phyloP scores from a whole-genome alignment of 106 monocot genomes.

The Xerophyta viscosa region DNA sequence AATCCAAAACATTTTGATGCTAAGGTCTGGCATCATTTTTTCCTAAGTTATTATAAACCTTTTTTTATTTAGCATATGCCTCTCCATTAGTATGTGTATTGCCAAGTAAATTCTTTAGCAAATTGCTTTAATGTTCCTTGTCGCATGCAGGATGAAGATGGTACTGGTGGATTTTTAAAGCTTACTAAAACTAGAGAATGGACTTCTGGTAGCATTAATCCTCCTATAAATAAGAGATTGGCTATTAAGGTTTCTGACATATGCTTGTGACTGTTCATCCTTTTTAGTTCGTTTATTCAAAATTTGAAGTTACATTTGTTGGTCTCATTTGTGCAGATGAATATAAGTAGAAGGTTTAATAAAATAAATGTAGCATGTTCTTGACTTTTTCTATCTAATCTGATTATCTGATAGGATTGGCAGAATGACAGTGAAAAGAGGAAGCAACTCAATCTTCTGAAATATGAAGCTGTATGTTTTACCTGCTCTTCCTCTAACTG shows the following conservation, averaged over 20 bases:
- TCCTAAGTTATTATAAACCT: background rate
- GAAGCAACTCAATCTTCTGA: constrained; percentile 72
- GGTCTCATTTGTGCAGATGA: no score
- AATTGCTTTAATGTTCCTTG: background rate
- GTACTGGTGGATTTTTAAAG: constrained; percentile 47
- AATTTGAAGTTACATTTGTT: no score
- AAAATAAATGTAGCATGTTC: no score
- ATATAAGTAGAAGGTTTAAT: no score
- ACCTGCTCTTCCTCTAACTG: background rate
- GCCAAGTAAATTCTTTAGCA: background rate
- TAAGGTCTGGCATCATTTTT: constrained; percentile 9
- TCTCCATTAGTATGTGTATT: background rate
- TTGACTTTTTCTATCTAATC: no score
- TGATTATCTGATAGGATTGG: constrained; percentile 72
- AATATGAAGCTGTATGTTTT: constrained; percentile 73
- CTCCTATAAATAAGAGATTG: constrained; percentile 62
- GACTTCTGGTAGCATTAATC: constrained; percentile 46
- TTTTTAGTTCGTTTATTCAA: no score
- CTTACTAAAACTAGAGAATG: constrained; percentile 54
- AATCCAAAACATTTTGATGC: constrained; percentile 17
- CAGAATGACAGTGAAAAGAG: constrained; percentile 62
- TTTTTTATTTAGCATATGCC: background rate
- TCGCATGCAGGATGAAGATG: constrained; percentile 31
- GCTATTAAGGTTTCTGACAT: constrained; percentile 51
- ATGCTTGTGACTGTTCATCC: no score